Evolutionary conservation across 352 stramenopile genomes (phyloP).

Genomic region (Pythium volutum): DNA sequence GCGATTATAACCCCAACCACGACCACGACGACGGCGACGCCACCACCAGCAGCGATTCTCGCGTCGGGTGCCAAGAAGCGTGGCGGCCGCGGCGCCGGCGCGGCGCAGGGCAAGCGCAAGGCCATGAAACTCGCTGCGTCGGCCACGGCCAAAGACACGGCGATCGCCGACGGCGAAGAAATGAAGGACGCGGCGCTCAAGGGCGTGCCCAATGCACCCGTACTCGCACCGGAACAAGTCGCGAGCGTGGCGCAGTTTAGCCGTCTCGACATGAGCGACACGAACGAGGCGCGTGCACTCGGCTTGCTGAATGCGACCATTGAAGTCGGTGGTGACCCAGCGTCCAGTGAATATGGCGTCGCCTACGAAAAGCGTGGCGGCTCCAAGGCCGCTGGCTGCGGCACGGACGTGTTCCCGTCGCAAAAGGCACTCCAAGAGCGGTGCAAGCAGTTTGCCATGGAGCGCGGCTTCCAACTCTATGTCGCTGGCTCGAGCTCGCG

Average conservation of each 20-base stretch:
- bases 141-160: not conserved
- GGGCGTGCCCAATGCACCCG: conserved; percentile 20
- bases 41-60: conserved; percentile 9
- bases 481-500: conserved; percentile 66
- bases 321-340: conserved; percentile 40
- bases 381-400: conserved; percentile 45
- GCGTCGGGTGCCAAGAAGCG: conserved; percentile 16
- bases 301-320: conserved; percentile 48
- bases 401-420: conserved; percentile 50
- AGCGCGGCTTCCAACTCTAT: conserved; percentile 69
- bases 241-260: conserved; percentile 37
- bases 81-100: conserved; percentile 13
- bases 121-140: not conserved
- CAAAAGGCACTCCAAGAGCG: conserved; percentile 69
- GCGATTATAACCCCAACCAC: not conserved
- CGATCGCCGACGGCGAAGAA: not conserved
- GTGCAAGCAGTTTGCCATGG: conserved; percentile 78
- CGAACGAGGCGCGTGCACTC: conserved; percentile 41
- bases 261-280: conserved; percentile 58
- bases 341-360: conserved; percentile 56
- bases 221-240: not conserved
- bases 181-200: conserved; percentile 13
- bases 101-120: conserved; percentile 16
- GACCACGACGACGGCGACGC: not conserved
- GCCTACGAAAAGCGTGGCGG: conserved; percentile 77